These are phyloP conservation scores for Lepraria neglecta DNA, from an alignment of 495 filamentous ascomycete species.

Conservation along the genomic window DNA sequence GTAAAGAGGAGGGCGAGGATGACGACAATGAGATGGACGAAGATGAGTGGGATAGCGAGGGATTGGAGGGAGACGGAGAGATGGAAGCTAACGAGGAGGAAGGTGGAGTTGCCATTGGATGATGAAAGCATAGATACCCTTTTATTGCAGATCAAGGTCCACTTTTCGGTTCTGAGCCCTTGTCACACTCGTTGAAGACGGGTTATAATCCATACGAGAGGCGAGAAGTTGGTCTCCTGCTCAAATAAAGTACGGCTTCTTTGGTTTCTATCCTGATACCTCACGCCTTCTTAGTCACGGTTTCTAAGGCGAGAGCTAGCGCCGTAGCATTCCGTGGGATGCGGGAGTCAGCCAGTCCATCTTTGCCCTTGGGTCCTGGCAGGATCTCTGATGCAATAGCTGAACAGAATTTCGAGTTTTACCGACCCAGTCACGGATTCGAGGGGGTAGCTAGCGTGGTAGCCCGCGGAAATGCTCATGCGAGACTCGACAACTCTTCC, in stretches of 20 bases:
- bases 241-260: no score
- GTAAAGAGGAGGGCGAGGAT: conserved; percentile 52
- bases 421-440: neutral
- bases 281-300: no score
- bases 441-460: neutral
- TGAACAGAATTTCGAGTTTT: no score
- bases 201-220: no score
- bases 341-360: no score
- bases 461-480: conserved; percentile 1
- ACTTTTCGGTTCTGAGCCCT: neutral
- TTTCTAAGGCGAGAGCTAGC: no score
- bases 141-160: neutral
- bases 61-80: conserved; percentile 53
- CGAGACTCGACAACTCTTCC: conserved; percentile 4
- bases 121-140: conserved; percentile 5
- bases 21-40: conserved; percentile 52
- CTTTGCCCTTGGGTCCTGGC: no score
- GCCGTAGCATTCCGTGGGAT: no score
- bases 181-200: no score
- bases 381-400: no score
- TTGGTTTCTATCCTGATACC: no score
- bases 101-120: conserved; percentile 38
- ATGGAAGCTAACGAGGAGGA: conserved; percentile 46
- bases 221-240: no score
- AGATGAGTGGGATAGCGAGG: conserved; percentile 48